These are phyloP conservation scores for Arthrobotrys sinensis DNA, from an alignment of 2,329 filamentous ascomycete genomes.

Conservation along the genomic window DNA sequence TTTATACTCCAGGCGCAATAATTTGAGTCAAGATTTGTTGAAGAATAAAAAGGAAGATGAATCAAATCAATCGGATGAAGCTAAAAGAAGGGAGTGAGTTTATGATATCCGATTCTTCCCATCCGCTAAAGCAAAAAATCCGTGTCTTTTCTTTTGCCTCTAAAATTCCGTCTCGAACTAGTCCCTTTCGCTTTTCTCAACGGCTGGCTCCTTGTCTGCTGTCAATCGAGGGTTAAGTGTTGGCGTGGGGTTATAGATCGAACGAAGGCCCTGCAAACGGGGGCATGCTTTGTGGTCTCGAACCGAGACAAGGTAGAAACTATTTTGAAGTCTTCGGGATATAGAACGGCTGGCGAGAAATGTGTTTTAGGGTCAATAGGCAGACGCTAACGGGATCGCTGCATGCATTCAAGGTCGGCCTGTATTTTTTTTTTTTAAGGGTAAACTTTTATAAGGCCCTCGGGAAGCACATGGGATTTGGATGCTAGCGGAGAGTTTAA, in stretches of 20 bases:
- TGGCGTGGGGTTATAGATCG: conserved; percentile 45
- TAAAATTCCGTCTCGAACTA: conserved; percentile 11
- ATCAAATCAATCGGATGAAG: conserved; percentile 47
- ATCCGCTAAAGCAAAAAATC: conserved; percentile 11
- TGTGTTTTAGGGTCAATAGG: conserved; percentile 35
- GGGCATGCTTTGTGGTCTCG: conserved; percentile 27
- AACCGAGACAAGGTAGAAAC: conserved; percentile 42
- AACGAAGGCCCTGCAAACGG: conserved; percentile 41
- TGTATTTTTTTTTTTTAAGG: conserved; percentile 5
- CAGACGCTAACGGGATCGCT: conserved; percentile 49
- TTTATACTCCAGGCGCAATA: conserved; percentile 4
- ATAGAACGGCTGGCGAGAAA: conserved; percentile 12
- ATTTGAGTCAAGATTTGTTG: conserved; percentile 14
- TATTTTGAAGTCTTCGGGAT: conserved; percentile 32
- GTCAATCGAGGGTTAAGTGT: conserved; percentile 49
- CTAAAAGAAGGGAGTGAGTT: conserved; percentile 47
- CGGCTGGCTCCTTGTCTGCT: conserved; percentile 44
- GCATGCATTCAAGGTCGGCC: conserved; percentile 37
- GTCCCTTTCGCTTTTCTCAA: conserved; percentile 34
- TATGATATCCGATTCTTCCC: conserved; percentile 44
- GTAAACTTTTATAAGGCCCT: conserved; percentile 9
- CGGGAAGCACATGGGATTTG: conserved; percentile 53
- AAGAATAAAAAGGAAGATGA: conserved; percentile 34
- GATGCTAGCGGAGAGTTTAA: conserved; percentile 33
- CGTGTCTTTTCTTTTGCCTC: conserved; percentile 24